Evolutionary conservation across 2,329 filamentous ascomycete genomes (phyloP), one percentile per base, ranked within the genome.

Genomic region (Alternaria gaisen): DNA sequence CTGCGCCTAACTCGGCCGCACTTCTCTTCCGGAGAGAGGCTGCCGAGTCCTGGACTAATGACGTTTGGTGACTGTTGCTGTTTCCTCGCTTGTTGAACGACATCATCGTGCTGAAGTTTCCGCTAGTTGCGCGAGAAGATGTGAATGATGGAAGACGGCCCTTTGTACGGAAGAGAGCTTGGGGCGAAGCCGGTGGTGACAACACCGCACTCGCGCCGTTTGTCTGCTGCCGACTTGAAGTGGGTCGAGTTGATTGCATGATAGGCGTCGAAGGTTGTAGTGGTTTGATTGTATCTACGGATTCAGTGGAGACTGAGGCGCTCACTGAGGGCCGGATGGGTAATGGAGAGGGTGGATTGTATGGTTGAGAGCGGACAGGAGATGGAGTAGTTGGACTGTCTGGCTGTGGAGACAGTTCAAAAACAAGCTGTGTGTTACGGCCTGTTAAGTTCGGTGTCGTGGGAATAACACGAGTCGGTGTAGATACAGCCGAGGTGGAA

Each of bases 1-100:
- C 76, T 40, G 72, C 72, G 11, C 77, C 77, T 8, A 79, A 67
- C 61, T 79, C 76, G 32, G 73, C 67, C 54, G 77, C 71, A 55
- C 74, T 78, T 47, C 72, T 75, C 48, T 75, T 74, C 63, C 75
- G 75, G 24, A 79, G 61, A 32, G 72, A 65, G 8, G 68, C 59
- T 9, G 77, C 77, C 18, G 76, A 71, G 30, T 80, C 77, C 59
- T 75, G 70, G 22, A 79, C 75, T 20, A 78, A 70, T 3, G 71
- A 69, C 34, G 72, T 74, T 57, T 77, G 78, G 55, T 78, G 70
- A 47, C 62, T 62, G 46, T 58, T 60, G 36, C 61, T 41, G 20
- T 51, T 53, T 20, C 47, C 34, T 46, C 63, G 67, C 58, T 65
- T 68, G 24, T 46, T 58, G 28, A 58, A 48, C 12, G 64, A 63